Conservation (phyloP, 2,329 filamentous ascomycete genomes). For the Ceratocystis smalleyi region DNA sequence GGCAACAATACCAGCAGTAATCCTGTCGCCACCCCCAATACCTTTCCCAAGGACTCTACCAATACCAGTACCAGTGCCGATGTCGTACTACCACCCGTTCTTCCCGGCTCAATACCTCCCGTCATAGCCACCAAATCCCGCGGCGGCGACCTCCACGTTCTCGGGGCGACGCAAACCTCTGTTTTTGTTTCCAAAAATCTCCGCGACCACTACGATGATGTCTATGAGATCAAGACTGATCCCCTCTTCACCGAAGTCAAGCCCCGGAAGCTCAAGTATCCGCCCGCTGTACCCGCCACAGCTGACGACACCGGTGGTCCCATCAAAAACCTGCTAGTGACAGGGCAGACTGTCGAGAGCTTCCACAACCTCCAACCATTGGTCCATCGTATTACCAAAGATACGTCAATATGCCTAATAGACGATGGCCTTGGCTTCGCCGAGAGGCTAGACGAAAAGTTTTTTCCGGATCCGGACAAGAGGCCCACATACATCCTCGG, state of each 20-base stretch:
- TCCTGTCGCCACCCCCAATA: neutral
- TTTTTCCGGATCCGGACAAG: slow-evolving; percentile 51
- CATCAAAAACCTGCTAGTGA: slow-evolving; percentile 59
- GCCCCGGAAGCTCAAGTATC: slow-evolving; percentile 18
- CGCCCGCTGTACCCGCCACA: slow-evolving; percentile 13
- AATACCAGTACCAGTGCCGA: neutral
- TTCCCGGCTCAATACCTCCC: slow-evolving; percentile 4
- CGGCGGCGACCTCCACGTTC: slow-evolving; percentile 12
- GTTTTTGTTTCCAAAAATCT: slow-evolving; percentile 14
- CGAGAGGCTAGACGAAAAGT: slow-evolving; percentile 55
- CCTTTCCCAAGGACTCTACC: neutral
- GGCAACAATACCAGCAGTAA: neutral
- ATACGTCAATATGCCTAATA: slow-evolving; percentile 59
- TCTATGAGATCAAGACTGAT: slow-evolving; percentile 15
- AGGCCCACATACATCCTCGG: slow-evolving; percentile 67
- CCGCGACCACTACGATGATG: slow-evolving; percentile 17
- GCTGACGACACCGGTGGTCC: slow-evolving; percentile 27
- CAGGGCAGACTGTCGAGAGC: slow-evolving; percentile 39
- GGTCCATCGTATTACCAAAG: slow-evolving; percentile 47
- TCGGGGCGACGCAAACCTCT: slow-evolving; percentile 14
- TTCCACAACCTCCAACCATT: slow-evolving; percentile 42
- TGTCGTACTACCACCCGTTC: neutral
- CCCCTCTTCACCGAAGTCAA: slow-evolving; percentile 11
- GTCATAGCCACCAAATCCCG: slow-evolving; percentile 6
- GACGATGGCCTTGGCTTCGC: slow-evolving; percentile 71